Conservation (phyloP, 805 yeast genomes). For the Peterozyma toletana region DNA sequence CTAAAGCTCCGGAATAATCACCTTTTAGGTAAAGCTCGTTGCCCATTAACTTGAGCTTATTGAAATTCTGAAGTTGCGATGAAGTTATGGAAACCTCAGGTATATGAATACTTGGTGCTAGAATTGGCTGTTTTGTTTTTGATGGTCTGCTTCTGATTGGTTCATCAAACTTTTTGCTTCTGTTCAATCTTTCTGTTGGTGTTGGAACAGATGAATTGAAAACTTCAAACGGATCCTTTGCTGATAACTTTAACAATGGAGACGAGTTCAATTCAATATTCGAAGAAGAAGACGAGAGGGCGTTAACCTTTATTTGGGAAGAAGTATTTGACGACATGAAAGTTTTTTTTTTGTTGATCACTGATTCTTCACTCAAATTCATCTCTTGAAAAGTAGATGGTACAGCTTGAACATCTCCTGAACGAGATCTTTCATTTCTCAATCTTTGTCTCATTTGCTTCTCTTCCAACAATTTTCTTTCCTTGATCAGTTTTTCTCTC, state of each 20-base stretch:
- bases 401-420: too few species aligned
- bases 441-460: background rate
- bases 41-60: constrained; percentile 48
- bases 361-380: background rate
- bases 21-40: constrained; percentile 68
- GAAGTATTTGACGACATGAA: background rate
- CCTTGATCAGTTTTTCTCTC: constrained; percentile 21
- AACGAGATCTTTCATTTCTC: background rate
- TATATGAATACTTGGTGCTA: constrained; percentile 1
- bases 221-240: constrained; percentile 19
- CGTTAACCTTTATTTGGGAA: background rate
- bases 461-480: constrained; percentile 14
- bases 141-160: constrained; percentile 4
- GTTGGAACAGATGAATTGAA: constrained; percentile 15
- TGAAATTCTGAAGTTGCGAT: constrained; percentile 25
- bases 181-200: background rate
- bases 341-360: background rate
- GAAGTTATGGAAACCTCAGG: constrained; percentile 15
- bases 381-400: too few species aligned
- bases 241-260: background rate
- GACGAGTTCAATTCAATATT: background rate
- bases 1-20: constrained; percentile 63
- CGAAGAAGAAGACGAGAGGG: background rate
- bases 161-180: too few species aligned
- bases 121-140: background rate